Evolutionary conservation across 2,329 filamentous ascomycete genomes (phyloP).

Genomic region (Camptophora hylomeconis): DNA sequence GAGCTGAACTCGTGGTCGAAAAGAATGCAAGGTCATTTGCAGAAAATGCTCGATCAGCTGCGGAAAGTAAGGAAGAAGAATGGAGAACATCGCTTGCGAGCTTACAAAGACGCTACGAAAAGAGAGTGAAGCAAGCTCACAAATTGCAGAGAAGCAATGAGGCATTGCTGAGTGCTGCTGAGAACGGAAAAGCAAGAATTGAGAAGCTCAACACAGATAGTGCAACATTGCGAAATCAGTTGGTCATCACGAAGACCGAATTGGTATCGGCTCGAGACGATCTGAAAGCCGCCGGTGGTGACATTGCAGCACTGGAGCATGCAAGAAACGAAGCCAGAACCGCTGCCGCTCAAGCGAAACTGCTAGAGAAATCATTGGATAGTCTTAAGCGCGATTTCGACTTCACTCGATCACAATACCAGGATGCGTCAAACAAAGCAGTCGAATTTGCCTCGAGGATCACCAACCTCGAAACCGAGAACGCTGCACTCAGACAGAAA

Average conservation of each 20-base stretch:
- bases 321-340: constrained; percentile 25
- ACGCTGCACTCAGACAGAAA: constrained; percentile 24
- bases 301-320: constrained; percentile 26
- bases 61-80: constrained; percentile 20
- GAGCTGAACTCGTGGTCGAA: constrained; percentile 10
- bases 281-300: constrained; percentile 24
- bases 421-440: constrained; percentile 31
- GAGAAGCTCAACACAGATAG: constrained; percentile 27
- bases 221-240: constrained; percentile 28
- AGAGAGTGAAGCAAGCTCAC: constrained; percentile 24
- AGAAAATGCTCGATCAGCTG: constrained; percentile 19
- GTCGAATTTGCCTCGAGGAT: constrained; percentile 28
- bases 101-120: constrained; percentile 34
- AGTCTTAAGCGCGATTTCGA: constrained; percentile 31
- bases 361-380: constrained; percentile 25
- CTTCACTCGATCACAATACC: constrained; percentile 34
- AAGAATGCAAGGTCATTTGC: constrained; percentile 20
- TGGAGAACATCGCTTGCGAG: constrained; percentile 22
- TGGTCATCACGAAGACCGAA: constrained; percentile 24
- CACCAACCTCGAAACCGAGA: constrained; percentile 25
- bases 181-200: constrained; percentile 21
- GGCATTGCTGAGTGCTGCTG: constrained; percentile 14
- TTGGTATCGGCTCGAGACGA: constrained; percentile 27
- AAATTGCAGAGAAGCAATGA: constrained; percentile 23
- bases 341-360: constrained; percentile 17